Evolutionary conservation across 805 yeast genomes (phyloP).

Genomic region (Kodamaea leandrae): DNA sequence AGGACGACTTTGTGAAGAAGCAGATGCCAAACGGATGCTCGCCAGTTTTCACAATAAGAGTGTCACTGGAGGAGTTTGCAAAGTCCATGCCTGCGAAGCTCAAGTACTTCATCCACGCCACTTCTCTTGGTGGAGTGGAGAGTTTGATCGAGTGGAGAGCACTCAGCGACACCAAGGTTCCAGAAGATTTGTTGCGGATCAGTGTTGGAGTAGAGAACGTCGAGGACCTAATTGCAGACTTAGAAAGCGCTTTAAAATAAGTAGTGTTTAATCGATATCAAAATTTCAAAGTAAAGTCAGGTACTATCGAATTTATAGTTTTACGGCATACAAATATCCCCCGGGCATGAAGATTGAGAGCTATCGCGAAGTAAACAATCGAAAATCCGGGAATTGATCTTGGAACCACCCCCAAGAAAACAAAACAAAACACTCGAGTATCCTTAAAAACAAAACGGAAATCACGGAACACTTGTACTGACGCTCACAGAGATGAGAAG

Average conservation of each 20-base stretch:
- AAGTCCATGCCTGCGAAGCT: slow-evolving; percentile 60
- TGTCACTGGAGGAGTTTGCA: slow-evolving; percentile 53
- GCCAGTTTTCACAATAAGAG: slow-evolving; percentile 72
- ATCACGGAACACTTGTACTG: slow-evolving; percentile 12
- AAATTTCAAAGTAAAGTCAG: background rate
- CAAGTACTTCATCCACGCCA: slow-evolving; percentile 80
- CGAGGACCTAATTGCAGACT: slow-evolving; percentile 72
- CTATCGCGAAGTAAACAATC: slow-evolving; percentile 41
- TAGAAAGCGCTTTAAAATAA: slow-evolving; percentile 6
- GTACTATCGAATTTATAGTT: background rate
- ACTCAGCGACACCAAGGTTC: slow-evolving; percentile 55
- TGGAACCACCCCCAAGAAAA: slow-evolving; percentile 30
- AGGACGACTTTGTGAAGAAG: slow-evolving; percentile 58
- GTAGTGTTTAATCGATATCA: too few species aligned
- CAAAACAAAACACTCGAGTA: slow-evolving; percentile 25
- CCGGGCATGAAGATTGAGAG: slow-evolving; percentile 51
- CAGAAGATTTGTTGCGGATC: slow-evolving; percentile 61
- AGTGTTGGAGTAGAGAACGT: slow-evolving; percentile 79
- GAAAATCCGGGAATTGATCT: slow-evolving; percentile 46
- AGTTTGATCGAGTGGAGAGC: slow-evolving; percentile 90
- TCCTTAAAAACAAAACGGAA: slow-evolving; percentile 29
- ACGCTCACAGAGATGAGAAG: background rate
- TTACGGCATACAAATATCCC: slow-evolving; percentile 20
- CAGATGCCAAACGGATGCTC: slow-evolving; percentile 59
- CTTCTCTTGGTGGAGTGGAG: slow-evolving; percentile 91